Percentiles rank a stretch among this genome's conserved stretches.
Evolutionary conservation across 2,329 filamentous ascomycete species (phyloP).

Genomic region (Alternaria alternata): DNA sequence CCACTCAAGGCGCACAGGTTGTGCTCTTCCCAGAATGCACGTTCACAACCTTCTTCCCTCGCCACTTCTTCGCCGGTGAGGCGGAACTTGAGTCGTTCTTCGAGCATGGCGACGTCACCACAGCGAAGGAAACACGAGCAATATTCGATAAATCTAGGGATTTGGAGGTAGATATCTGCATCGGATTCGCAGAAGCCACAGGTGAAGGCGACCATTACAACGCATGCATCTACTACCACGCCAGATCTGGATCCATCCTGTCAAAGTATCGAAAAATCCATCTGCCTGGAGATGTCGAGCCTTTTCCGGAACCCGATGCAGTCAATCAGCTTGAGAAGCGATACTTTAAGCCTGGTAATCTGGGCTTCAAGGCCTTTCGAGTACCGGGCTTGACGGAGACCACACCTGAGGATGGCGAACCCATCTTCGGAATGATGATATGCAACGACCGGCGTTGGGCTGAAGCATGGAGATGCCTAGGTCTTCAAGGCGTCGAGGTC

Average conservation of each 20-base stretch:
- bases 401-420: constrained; percentile 51
- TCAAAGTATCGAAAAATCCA: constrained; percentile 30
- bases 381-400: background rate
- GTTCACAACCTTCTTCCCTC: constrained; percentile 65
- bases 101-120: constrained; percentile 54
- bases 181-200: constrained; percentile 62
- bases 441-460: constrained; percentile 64
- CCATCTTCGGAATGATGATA: constrained; percentile 63
- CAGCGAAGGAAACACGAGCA: constrained; percentile 54
- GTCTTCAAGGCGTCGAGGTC: constrained; percentile 57
- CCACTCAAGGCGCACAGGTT: constrained; percentile 54
- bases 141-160: constrained; percentile 59
- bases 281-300: background rate
- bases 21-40: constrained; percentile 63
- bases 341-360: background rate
- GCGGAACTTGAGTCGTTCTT: constrained; percentile 59
- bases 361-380: background rate
- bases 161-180: constrained; percentile 59
- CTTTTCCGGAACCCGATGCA: background rate
- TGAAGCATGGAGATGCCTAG: constrained; percentile 61
- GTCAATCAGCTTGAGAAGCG: background rate
- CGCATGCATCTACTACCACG: constrained; percentile 32
- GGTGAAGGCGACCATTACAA: constrained; percentile 45
- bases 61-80: constrained; percentile 56
- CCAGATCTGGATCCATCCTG: constrained; percentile 23